A percentile compares a stretch with the other conserved stretches of the same genome.
Evolutionary conservation across 495 filamentous ascomycete species (phyloP).

Genomic region (Lepidopterella palustris): DNA sequence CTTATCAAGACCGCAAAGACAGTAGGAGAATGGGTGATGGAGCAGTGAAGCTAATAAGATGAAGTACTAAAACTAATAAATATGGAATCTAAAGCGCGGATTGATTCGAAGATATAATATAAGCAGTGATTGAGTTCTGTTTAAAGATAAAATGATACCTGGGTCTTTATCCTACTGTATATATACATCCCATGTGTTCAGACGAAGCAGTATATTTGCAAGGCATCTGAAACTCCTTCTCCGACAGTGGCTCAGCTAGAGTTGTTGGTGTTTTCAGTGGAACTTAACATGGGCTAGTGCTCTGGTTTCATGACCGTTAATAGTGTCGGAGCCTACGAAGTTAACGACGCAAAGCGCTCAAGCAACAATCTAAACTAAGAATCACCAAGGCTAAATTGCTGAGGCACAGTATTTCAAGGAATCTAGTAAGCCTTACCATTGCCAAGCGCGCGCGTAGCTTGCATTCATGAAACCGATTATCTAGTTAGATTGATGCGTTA

Average conservation of each 20-base stretch:
- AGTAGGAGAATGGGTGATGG: neutral
- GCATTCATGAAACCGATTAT: neutral
- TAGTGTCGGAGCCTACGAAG: neutral
- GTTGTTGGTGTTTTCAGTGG: neutral
- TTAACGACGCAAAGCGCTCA: neutral
- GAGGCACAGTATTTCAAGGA: neutral
- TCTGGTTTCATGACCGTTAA: neutral
- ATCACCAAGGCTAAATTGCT: neutral
- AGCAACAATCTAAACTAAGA: neutral
- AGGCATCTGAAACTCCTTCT: no score
- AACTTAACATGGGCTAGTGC: neutral
- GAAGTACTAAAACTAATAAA: neutral
- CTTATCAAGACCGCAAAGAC: neutral
- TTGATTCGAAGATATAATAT: neutral
- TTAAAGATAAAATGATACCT: neutral
- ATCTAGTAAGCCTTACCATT: neutral
- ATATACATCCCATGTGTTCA: neutral
- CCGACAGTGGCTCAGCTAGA: neutral
- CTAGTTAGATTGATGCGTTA: neutral
- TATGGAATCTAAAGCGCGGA: neutral
- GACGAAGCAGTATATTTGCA: neutral
- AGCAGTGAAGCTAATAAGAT: neutral
- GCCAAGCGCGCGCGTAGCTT: neutral
- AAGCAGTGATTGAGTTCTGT: neutral
- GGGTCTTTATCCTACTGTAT: neutral